Evolutionary conservation across 1,139 yeast species (phyloP), one percentile per base, ranked within the genome.

Genomic region (Taphrina pruni): DNA sequence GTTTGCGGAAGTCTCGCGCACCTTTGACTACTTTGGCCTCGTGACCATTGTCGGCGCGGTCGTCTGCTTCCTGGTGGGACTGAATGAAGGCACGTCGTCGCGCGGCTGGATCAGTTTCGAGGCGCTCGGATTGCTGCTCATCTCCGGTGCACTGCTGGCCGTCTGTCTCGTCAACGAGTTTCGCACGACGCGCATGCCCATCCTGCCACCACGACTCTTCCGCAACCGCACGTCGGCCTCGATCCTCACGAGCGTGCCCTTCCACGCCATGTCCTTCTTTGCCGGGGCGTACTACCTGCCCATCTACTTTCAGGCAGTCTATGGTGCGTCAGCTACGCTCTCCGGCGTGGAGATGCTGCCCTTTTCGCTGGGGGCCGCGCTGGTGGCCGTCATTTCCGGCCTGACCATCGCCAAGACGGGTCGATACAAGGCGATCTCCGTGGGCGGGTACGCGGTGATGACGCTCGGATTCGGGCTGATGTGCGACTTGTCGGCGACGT

Each of bases 261-360:
- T 82, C 70, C 76, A 79, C 54, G 84, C 81, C 73, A 82, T 79
- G 11, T 79, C 80, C 57, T 85, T 85, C 75, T 80, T 86, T 80
- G 75, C 81, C 9, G 72, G 76, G 21, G 74, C 81, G 26, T 80
- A 83, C 21, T 86, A 82, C 73, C 75, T 85, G 60, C 81, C 88
- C 6, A 79, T 86, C 32, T 86, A 84, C 74, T 86, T 86, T 77
- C 89, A 87, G 76, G 84, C 85, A 20, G 81, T 84, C 39, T 79
- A 79, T 70, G 78, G 80, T 66, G 82, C 81, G 35, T 74, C 80
- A 26, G 84, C 90, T 0, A 82, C 85, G 79, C 80, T 81, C 70
- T 84, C 90, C 0, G 90, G 91, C 48, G 78, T 87, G 54, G 84
- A 84, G 72, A 76, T 86, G 72, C 76, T 88, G 41, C 88, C 90